phyloP scores from a whole-genome alignment of 2,329 filamentous ascomycete genomes.

The Calycina herbarum region DNA sequence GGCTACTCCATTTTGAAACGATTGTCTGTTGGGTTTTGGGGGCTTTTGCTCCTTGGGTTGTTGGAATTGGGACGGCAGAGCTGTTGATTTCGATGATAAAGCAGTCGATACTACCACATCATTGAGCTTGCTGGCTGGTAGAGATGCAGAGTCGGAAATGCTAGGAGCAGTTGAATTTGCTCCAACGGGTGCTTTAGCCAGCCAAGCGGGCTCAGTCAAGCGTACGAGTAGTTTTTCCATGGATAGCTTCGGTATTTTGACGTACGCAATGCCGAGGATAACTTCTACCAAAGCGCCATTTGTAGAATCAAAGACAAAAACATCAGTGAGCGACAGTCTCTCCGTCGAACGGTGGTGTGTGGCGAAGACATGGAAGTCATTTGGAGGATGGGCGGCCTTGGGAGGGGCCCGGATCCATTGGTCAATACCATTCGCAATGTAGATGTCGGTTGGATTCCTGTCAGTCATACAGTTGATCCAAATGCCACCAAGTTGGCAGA shows the following conservation, averaged over 20 bases:
- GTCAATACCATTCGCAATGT: slow-evolving; percentile 37
- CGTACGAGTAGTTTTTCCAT: slow-evolving; percentile 36
- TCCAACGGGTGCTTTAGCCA: not conserved
- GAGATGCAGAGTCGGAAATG: no score
- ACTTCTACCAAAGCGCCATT: slow-evolving; percentile 37
- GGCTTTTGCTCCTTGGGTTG: no score
- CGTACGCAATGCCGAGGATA: slow-evolving; percentile 39
- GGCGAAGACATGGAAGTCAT: slow-evolving; percentile 23
- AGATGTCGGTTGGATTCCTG: slow-evolving; percentile 33
- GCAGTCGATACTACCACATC: no score
- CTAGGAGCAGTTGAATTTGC: not conserved
- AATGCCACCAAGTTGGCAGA: slow-evolving; percentile 40
- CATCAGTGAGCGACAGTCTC: slow-evolving; percentile 35
- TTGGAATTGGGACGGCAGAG: no score
- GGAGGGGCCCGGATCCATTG: slow-evolving; percentile 38
- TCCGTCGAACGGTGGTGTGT: slow-evolving; percentile 31
- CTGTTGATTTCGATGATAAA: not conserved
- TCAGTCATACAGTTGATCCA: slow-evolving; percentile 40
- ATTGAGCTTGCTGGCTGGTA: no score
- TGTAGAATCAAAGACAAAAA: slow-evolving; percentile 40
- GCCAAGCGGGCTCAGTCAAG: not conserved
- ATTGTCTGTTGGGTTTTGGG: no score
- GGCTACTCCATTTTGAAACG: no score
- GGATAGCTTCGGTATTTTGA: slow-evolving; percentile 30
- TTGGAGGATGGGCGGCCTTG: slow-evolving; percentile 3